phyloP scores from a whole-genome alignment of 164 flowering plant genomes.

The Hamamelis virginiana region DNA sequence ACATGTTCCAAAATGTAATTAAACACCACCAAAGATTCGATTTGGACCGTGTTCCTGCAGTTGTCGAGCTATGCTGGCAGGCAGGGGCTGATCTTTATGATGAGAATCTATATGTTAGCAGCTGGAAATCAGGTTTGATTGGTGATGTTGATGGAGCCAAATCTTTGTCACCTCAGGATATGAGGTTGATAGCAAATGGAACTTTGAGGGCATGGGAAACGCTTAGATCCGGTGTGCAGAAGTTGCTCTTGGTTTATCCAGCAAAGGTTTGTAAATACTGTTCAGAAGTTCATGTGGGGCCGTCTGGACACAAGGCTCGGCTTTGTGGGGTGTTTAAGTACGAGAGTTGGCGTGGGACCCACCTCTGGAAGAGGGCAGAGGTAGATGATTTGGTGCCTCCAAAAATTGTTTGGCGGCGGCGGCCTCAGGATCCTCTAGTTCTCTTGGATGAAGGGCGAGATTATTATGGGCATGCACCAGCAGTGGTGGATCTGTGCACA shows the following conservation, averaged over 20 bases:
- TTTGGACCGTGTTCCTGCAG: slow-evolving; percentile 78
- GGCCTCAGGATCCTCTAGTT: slow-evolving; percentile 80
- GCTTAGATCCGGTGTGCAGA: slow-evolving; percentile 63
- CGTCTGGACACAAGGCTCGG: slow-evolving; percentile 83
- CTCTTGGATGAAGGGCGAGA: slow-evolving; percentile 58
- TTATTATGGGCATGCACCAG: slow-evolving; percentile 90
- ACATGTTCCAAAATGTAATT: slow-evolving; percentile 64
- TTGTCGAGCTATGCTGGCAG: slow-evolving; percentile 81
- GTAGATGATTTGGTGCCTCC: slow-evolving; percentile 83
- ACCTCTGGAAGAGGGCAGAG: slow-evolving; percentile 80
- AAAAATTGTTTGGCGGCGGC: slow-evolving; percentile 68
- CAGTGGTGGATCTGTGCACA: slow-evolving; percentile 73
- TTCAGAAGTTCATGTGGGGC: slow-evolving; percentile 89
- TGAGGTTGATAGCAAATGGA: slow-evolving; percentile 36
- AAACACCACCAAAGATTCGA: slow-evolving; percentile 80
- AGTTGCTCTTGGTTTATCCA: slow-evolving; percentile 68
- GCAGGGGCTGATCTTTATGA: slow-evolving; percentile 61
- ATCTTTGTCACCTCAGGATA: slow-evolving; percentile 31
- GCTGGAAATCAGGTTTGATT: neutral
- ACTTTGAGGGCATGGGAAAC: slow-evolving; percentile 86
- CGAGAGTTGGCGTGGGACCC: slow-evolving; percentile 76
- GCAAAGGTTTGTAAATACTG: slow-evolving; percentile 81
- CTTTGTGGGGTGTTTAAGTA: slow-evolving; percentile 82
- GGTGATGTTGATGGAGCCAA: slow-evolving; percentile 9
- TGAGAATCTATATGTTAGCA: slow-evolving; percentile 11